A percentile compares a stretch with the other conserved stretches of the same genome.
Conservation (phyloP, 2,329 filamentous ascomycete species). For the Hymenoscyphus fraxineus region DNA sequence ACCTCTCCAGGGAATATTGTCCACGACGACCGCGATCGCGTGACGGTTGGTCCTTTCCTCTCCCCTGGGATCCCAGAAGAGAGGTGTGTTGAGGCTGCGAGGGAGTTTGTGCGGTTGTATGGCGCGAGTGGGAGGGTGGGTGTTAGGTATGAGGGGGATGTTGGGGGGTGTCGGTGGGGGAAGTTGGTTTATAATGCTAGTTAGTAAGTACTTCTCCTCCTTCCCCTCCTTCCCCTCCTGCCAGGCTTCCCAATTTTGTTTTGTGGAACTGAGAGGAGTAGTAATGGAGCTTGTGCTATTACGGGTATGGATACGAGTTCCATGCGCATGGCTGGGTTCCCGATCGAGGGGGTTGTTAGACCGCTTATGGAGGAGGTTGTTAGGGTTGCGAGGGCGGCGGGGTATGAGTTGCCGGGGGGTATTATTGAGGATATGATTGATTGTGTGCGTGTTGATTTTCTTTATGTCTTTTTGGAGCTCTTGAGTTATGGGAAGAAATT, state of each 20-base stretch:
- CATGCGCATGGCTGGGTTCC: slow-evolving; percentile 29
- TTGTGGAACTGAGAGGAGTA: not conserved
- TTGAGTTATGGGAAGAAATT: too few species aligned
- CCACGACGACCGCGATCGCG: slow-evolving; percentile 25
- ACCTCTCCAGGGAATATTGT: slow-evolving; percentile 22
- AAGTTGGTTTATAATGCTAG: slow-evolving; percentile 30
- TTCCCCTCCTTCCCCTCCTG: too few species aligned
- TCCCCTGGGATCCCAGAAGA: slow-evolving; percentile 17
- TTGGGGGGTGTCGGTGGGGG: slow-evolving; percentile 25
- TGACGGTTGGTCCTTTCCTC: slow-evolving; percentile 24
- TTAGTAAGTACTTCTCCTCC: slow-evolving; percentile 10
- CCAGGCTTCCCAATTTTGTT: too few species aligned
- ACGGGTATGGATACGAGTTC: slow-evolving; percentile 26
- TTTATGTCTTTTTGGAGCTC: not conserved
- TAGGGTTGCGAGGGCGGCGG: slow-evolving; percentile 26
- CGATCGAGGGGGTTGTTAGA: slow-evolving; percentile 32
- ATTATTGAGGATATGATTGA: slow-evolving; percentile 39
- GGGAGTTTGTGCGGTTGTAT: slow-evolving; percentile 26
- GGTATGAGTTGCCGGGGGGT: slow-evolving; percentile 24
- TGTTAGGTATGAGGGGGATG: slow-evolving; percentile 24
- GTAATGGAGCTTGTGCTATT: slow-evolving; percentile 26
- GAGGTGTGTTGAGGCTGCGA: slow-evolving; percentile 15
- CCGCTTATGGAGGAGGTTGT: slow-evolving; percentile 32
- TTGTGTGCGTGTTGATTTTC: slow-evolving; percentile 17
- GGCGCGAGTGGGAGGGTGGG: slow-evolving; percentile 22